A percentile compares a stretch with the other conserved stretches of the same genome.
These are phyloP conservation scores for Murraya koenigii DNA, from an alignment of 345 rosid genomes.

Conservation along the genomic window DNA sequence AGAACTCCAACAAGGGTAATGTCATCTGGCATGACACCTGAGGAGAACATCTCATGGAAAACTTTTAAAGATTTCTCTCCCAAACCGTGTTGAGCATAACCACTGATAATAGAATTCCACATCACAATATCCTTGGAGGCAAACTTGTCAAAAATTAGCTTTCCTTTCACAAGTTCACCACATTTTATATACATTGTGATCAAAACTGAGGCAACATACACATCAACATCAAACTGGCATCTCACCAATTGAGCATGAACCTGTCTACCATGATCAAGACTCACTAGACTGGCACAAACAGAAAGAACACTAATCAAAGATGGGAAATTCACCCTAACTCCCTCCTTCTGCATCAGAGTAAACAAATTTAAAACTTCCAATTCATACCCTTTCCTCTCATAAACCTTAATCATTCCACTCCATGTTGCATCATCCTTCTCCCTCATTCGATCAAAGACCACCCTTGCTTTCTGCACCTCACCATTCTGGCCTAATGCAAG, in stretches of 20 bases:
- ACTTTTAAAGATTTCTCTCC: slow-evolving; percentile 63
- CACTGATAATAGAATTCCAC: slow-evolving; percentile 83
- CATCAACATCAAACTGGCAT: slow-evolving; percentile 57
- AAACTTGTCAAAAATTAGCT: slow-evolving; percentile 59
- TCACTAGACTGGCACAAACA: slow-evolving; percentile 65
- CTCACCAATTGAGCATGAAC: slow-evolving; percentile 69
- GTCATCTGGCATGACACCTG: slow-evolving; percentile 58
- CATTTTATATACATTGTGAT: slow-evolving; percentile 81
- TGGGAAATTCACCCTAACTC: slow-evolving; percentile 55
- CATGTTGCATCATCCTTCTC: slow-evolving; percentile 66
- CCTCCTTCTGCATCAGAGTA: slow-evolving; percentile 54
- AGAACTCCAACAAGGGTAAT: slow-evolving; percentile 74
- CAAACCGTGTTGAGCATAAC: slow-evolving; percentile 72
- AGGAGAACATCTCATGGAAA: slow-evolving; percentile 57
- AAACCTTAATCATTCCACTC: slow-evolving; percentile 70
- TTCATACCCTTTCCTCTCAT: slow-evolving; percentile 67
- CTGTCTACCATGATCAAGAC: slow-evolving; percentile 69
- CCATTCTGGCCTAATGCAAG: slow-evolving; percentile 59
- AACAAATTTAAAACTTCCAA: slow-evolving; percentile 66
- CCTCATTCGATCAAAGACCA: slow-evolving; percentile 48
- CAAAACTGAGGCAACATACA: slow-evolving; percentile 73
- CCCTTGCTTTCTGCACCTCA: slow-evolving; percentile 51
- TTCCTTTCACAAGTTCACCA: slow-evolving; percentile 67
- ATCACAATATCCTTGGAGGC: slow-evolving; percentile 59
- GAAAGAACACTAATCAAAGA: slow-evolving; percentile 66